Percentiles rank a stretch among this genome's conserved stretches.
Conservation (phyloP, 228 moss, liverwort and hornwort species). For the Sphagnum fallax region DNA sequence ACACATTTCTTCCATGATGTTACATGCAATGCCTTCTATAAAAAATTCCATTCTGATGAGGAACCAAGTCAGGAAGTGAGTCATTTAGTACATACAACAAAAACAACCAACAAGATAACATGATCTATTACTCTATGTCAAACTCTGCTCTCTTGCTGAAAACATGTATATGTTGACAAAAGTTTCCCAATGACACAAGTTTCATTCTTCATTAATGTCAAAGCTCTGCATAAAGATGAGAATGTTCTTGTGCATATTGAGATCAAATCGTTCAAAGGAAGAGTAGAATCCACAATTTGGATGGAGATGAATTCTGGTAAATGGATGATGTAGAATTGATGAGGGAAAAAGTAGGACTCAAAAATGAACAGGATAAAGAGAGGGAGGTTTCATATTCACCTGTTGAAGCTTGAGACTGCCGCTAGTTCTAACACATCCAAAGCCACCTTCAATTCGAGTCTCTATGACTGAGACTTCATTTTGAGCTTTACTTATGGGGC, state of each 20-base stretch:
- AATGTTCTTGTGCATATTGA: neutral
- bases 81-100: too few relatives aligned
- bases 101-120: too few relatives aligned
- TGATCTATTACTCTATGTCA: too few relatives aligned
- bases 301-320: neutral
- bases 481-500: conserved; percentile 34
- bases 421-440: conserved; percentile 32
- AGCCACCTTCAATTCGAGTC: conserved; percentile 53
- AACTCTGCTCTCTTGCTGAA: too few relatives aligned
- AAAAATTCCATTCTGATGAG: too few relatives aligned
- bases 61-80: too few relatives aligned
- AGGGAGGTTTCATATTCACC: conserved; percentile 6
- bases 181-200: too few relatives aligned
- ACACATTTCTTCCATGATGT: too few relatives aligned
- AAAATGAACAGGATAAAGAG: neutral
- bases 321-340: too few relatives aligned
- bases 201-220: neutral
- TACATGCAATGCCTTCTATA: too few relatives aligned
- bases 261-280: neutral
- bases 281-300: neutral
- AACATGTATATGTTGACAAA: too few relatives aligned
- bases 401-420: conserved; percentile 44
- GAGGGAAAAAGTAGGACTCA: too few relatives aligned
- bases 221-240: neutral
- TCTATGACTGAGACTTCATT: conserved; percentile 50